Base-by-base conservation (phyloP, 164 flowering plant species). In the Chloranthus sessilifolius region DNA sequence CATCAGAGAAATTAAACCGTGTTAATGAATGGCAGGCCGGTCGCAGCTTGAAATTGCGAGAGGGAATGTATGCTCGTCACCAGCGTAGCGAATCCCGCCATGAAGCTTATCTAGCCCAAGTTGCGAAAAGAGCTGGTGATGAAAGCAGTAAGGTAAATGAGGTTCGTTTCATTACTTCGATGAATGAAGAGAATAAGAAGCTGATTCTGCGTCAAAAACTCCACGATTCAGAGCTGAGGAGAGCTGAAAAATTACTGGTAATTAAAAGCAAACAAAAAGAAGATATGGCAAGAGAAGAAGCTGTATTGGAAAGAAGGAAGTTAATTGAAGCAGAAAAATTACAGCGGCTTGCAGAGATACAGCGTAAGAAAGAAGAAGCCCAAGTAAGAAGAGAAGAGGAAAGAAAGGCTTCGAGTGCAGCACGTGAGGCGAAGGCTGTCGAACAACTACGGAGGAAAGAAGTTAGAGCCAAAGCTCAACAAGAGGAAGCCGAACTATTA, bases 121-220 rank as follows among this genome's bases (percentile, higher is more conserved):
- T 90, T 69, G 95, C 72, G 40, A 81, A 83, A 67, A 79, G 91
- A 61, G 98, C 98, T 65, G 90, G 91, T 60, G 98, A 90, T 69
- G 98, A 90, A 67, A 90, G 91, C 70, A 87, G 83, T 60, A 90
- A 90, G 65, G 98, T 90, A 41, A 90, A 87, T 59, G 98, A 90
- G 72, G 98, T 90, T 27, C 91, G 98, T 29, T 90, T 90, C 70
- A 90, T 90, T 63, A 90, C 98, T 60, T 90, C 98, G 44, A 61
- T 90, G 61, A 90, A 87, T 70, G 98, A 90, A 63, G 98, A 82
- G 66, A 87, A 81, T 58, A 90, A 90, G 63, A 90, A 90, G 66
- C 68, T 77, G 45, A 81, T 82, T 15, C 59, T 87, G 67, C 85
- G 86, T 16, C 94, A 87, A 75, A 90, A 90, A 56, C 87, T 72